Evolutionary conservation across 2,329 filamentous ascomycete genomes (phyloP), one percentile per base, ranked within the genome.

Genomic region (Aureobasidium sp.): DNA sequence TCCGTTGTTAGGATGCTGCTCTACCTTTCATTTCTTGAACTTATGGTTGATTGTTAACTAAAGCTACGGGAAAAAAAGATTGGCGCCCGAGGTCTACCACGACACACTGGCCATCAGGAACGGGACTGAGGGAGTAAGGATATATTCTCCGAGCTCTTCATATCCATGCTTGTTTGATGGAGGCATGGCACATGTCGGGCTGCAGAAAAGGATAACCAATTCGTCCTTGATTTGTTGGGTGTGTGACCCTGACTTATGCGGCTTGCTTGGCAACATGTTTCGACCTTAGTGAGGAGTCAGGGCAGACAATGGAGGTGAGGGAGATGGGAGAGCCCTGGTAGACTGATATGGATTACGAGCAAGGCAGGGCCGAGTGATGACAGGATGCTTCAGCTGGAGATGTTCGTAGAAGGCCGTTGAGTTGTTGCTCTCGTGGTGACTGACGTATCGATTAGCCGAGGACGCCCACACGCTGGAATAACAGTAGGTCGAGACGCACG

Each of bases 371-470:
- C 25, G 15, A 29, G 31, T 34, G 31, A 12, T 34, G 11, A 34
- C 9, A 34, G 9, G 8, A 34, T 34, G 31, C 31, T 34, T 34
- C 9, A 12, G 31, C 8, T 34, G 9, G 31, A 34, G 9, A 8
- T 11, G 3, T 17, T 7, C 5, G 25, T 29, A 34, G 31, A 34
- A 12, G 31, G 31, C 1, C 12, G 31, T 12, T 12, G 31, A 11
- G 31, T 2, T 34, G 31, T 12, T 12, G 31, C 31, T 34, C 31
- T 34, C 31, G 31, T 34, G 31, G 31, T 52, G 49, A 56, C 52
- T 56, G 52, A 56, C 52, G 52, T 56, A 56, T 56, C 20, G 12
- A 56, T 57, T 57, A 57, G 53, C 53, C 52, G 52, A 56, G 27
- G 34, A 22, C 39, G 41, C 55, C 41, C 55, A 58, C 41, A 47